phyloP scores from a whole-genome alignment of 345 rosid genomes.

The Fremontodendron californicum region DNA sequence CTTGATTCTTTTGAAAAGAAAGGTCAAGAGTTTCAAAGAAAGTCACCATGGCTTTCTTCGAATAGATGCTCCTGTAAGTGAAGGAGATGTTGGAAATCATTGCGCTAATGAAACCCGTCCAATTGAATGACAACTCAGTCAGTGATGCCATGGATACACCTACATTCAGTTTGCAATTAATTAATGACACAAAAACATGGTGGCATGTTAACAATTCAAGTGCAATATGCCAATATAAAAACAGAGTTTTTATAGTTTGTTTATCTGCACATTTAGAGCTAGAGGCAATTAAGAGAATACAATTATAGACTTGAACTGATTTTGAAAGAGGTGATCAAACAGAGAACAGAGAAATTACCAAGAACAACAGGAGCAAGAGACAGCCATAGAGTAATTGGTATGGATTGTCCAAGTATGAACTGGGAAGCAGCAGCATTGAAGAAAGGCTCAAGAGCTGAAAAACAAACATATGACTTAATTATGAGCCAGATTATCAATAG shows the following conservation, averaged over 20 bases:
- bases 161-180: conserved; percentile 19
- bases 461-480: conserved; percentile 4
- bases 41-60: conserved; percentile 96
- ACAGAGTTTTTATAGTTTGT: background rate
- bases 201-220: background rate
- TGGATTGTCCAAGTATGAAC: conserved; percentile 76
- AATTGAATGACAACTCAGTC: conserved; percentile 93
- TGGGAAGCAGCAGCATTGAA: conserved; percentile 98
- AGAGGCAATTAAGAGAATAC: background rate
- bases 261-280: background rate
- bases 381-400: conserved; percentile 83
- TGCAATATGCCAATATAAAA: background rate
- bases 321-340: background rate
- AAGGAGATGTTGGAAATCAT: conserved; percentile 96
- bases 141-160: conserved; percentile 93
- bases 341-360: conserved; percentile 36
- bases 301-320: background rate
- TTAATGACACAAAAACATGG: background rate
- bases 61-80: conserved; percentile 92
- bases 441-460: conserved; percentile 95
- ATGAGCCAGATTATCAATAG: background rate
- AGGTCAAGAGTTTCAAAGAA: conserved; percentile 4
- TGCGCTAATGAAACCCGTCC: conserved; percentile 95
- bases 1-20: background rate
- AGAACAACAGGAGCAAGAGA: conserved; percentile 86